Evolutionary conservation across 768 basidiomycete species (phyloP).

Genomic region (Auriculariales sp.): DNA sequence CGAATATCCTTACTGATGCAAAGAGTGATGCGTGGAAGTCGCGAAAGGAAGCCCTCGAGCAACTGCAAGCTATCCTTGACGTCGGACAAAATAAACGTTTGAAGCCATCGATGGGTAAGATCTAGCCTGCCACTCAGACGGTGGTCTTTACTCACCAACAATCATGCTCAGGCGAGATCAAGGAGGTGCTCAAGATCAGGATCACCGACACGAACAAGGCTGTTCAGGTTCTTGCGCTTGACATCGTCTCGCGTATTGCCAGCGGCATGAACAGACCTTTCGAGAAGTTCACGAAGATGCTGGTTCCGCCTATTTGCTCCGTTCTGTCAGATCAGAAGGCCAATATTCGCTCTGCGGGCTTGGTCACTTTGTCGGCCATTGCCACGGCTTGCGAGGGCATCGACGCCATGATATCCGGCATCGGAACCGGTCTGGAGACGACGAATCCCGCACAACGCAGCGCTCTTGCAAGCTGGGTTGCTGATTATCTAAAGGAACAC

Average conservation of each 20-base stretch:
- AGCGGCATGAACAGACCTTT: constrained; percentile 92
- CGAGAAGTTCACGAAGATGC: constrained; percentile 73
- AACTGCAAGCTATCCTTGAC: constrained; percentile 68
- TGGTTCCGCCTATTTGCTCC: constrained; percentile 60
- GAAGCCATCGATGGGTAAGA: constrained; percentile 79
- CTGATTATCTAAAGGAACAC: constrained; percentile 61
- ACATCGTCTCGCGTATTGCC: constrained; percentile 80
- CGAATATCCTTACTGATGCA: constrained; percentile 64
- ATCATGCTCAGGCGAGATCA: constrained; percentile 61
- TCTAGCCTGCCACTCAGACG: constrained; percentile 13
- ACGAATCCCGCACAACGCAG: constrained; percentile 79
- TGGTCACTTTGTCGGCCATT: constrained; percentile 70
- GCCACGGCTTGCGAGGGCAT: constrained; percentile 72
- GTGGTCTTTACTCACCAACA: neutral
- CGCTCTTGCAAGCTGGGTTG: constrained; percentile 64
- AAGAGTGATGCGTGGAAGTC: constrained; percentile 96
- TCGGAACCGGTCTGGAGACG: constrained; percentile 70
- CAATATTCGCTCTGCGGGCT: constrained; percentile 61
- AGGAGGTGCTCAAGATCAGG: constrained; percentile 72
- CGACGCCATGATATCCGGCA: constrained; percentile 64
- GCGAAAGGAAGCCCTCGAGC: constrained; percentile 89
- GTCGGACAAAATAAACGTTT: constrained; percentile 85
- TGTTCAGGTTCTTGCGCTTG: constrained; percentile 80
- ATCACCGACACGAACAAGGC: constrained; percentile 88
- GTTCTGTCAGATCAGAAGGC: constrained; percentile 91